A percentile compares a stretch with the other conserved stretches of the same genome.
These are phyloP conservation scores for Puccinia novopanici DNA, from an alignment of 1,284 basidiomycete genomes.

Conservation along the genomic window DNA sequence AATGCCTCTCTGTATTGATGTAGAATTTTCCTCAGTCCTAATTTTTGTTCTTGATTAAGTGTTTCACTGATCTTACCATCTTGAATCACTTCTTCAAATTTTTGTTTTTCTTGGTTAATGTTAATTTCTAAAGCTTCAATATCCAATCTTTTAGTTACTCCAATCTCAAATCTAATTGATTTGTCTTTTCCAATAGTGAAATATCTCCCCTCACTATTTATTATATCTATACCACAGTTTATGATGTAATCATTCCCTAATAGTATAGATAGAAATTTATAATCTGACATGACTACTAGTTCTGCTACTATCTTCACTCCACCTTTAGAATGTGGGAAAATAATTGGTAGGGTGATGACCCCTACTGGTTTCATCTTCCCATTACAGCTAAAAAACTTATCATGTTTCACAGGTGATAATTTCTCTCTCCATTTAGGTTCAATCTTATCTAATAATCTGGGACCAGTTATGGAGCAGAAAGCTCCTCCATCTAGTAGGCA, in stretches of 20 bases:
- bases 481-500: constrained; percentile 28
- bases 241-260: constrained; percentile 4
- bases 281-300: constrained; percentile 9
- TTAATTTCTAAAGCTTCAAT: background rate
- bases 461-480: background rate
- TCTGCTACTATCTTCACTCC: background rate
- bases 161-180: background rate
- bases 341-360: background rate
- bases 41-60: background rate
- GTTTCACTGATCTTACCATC: background rate
- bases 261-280: background rate
- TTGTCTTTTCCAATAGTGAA: background rate
- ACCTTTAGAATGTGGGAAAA: background rate
- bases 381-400: constrained; percentile 12
- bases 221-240: background rate
- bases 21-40: background rate
- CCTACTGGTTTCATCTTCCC: background rate
- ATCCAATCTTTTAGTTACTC: background rate
- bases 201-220: background rate
- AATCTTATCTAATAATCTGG: background rate
- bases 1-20: constrained; percentile 12
- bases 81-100: background rate
- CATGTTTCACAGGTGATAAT: background rate
- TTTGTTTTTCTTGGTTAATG: background rate
- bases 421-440: background rate